Evolutionary conservation across 257 asterid genomes (phyloP), one percentile per base, ranked within the genome.

Genomic region (Przewalskia tangutica): DNA sequence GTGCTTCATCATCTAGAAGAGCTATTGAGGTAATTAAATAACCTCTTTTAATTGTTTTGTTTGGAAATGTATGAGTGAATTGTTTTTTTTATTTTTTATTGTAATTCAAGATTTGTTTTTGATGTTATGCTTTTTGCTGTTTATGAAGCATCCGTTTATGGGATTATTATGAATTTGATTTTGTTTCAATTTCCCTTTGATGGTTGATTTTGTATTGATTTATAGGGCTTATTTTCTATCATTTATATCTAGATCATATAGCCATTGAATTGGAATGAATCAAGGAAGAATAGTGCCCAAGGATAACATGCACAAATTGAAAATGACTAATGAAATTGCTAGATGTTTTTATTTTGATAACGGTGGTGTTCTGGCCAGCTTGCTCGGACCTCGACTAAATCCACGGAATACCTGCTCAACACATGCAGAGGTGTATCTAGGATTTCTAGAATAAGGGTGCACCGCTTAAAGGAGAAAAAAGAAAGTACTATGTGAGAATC

Each of bases 1-100:
- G 90, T 10, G 84, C 87, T 10, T 77, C 90, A 8, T 34, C 90
- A 38, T 82, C 86, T 38, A 66, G 53, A 23, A 78, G 79, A 23
- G 70, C 32, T 18, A 20, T 60, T 59, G 86, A 87, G 90, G 90
- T 87, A 66, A 65, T 34, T 14, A 14, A 16, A 16, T 1, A 38
- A 7, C 20, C 54, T 38, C 51, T 78, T 78, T 38, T 56, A 42
- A 63, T 78, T 58, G 38, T 78, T n/a, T 23, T 50, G 27, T 77
- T 77, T 77, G 65, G 48, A 77, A 56, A 77, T 77, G 50, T 77
- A 50, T 53, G 62, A 77, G n/a, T 11, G 64, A 53, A 14, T 65
- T 18, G 10, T 18, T 34, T 34, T 13, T 8, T 5, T 14, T 36
- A 36, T 32, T 32, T 64, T 64, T 32, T 14, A 11, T 64, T 64